Evolutionary conservation across 139 green algal species (phyloP).

Genomic region (Chlamydomonas schloesseri): DNA sequence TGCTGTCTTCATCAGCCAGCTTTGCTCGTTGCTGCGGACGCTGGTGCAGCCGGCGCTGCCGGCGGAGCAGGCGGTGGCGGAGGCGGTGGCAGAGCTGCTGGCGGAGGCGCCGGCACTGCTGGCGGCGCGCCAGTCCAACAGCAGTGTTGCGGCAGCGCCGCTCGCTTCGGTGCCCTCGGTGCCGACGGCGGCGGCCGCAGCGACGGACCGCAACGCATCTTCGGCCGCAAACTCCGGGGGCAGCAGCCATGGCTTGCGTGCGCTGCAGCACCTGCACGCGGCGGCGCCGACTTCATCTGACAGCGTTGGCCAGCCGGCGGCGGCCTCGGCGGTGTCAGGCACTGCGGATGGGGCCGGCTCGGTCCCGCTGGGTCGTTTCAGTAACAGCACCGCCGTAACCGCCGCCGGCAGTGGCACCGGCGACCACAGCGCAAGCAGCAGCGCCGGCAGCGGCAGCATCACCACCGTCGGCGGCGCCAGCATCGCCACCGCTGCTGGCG

Average conservation of each 20-base stretch:
- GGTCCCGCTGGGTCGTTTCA: too few relatives aligned
- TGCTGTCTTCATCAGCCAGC: background rate
- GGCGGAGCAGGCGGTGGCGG: conserved; percentile 24
- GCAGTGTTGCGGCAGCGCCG: background rate
- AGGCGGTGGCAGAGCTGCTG: conserved; percentile 16
- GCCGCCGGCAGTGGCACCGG: background rate
- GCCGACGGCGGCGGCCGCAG: background rate
- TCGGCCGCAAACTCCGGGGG: too few relatives aligned
- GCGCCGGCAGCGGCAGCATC: background rate
- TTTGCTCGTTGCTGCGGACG: conserved; percentile 7
- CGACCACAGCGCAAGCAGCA: too few relatives aligned
- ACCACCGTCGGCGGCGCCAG: background rate
- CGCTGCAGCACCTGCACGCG: too few relatives aligned
- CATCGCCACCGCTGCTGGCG: background rate
- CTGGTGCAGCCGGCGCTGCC: conserved; percentile 32
- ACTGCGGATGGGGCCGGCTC: too few relatives aligned
- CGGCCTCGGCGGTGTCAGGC: too few relatives aligned
- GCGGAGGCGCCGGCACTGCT: background rate
- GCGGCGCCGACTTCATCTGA: too few relatives aligned
- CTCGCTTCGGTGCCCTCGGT: background rate
- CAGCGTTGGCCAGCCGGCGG: too few relatives aligned
- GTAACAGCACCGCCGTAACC: background rate
- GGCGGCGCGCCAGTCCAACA: background rate
- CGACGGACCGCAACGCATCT: too few relatives aligned
- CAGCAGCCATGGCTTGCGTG: too few relatives aligned